Conservation (phyloP, 106 monocot species). For the Dactylorhiza incarnata region DNA sequence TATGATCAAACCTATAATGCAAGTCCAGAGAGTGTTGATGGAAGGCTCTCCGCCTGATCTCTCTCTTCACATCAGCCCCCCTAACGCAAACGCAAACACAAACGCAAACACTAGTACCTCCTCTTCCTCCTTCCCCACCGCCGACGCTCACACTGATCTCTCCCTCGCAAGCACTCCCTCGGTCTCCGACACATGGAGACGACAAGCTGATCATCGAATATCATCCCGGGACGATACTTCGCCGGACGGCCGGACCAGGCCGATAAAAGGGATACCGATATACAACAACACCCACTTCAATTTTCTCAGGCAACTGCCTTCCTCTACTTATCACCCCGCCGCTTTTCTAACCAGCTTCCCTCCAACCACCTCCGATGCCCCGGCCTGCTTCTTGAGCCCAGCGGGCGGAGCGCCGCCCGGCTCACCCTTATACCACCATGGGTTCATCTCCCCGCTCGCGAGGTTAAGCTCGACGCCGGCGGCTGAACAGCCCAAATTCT, state of each 20-base stretch:
- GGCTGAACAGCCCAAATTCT: neutral
- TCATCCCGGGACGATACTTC: neutral
- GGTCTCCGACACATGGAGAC: neutral
- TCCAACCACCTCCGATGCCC: neutral
- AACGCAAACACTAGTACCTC: neutral
- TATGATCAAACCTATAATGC: neutral
- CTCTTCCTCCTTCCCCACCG: no score
- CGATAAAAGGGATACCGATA: slow-evolving; percentile 18
- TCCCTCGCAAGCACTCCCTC: slow-evolving; percentile 9
- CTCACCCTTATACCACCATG: neutral
- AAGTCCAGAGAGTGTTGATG: slow-evolving; percentile 4
- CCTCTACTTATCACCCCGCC: neutral
- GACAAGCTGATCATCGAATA: neutral
- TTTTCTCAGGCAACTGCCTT: neutral
- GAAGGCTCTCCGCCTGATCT: slow-evolving; percentile 17
- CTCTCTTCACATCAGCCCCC: slow-evolving; percentile 23
- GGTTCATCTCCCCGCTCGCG: slow-evolving; percentile 1
- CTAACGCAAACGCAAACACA: neutral
- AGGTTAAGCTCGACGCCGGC: no score
- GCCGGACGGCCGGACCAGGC: neutral
- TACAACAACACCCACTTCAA: slow-evolving; percentile 7
- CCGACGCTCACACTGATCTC: slow-evolving; percentile 3
- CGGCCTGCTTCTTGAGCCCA: neutral
- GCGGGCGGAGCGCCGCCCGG: neutral
- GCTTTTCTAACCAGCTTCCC: no score